These are phyloP conservation scores for Metschnikowia koreensis DNA, from an alignment of 805 yeast species.

Conservation along the genomic window DNA sequence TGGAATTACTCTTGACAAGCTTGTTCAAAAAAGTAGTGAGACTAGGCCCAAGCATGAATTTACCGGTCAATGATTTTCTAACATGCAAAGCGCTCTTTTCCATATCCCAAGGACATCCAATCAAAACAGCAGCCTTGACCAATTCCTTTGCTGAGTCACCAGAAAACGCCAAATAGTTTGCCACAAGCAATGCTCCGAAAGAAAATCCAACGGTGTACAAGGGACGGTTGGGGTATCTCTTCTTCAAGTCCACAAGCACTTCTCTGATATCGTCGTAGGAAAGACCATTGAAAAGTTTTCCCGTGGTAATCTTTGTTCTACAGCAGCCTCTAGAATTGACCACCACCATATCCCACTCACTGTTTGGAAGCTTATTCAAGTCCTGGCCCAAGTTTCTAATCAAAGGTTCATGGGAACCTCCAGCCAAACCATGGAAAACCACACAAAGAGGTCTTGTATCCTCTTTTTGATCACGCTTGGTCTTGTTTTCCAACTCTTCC, in stretches of 20 bases:
- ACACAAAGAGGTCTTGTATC: conserved; percentile 58
- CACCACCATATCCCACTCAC: conserved; percentile 62
- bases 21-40: conserved; percentile 32
- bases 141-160: conserved; percentile 31
- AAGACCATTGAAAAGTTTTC: conserved; percentile 64
- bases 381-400: conserved; percentile 56
- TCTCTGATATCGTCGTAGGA: conserved; percentile 70
- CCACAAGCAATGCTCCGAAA: conserved; percentile 71
- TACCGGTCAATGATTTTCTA: conserved; percentile 34
- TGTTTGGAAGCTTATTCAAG: conserved; percentile 22
- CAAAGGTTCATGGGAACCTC: conserved; percentile 81
- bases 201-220: conserved; percentile 73
- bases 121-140: conserved; percentile 48
- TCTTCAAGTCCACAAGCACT: conserved; percentile 49
- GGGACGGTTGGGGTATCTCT: conserved; percentile 57
- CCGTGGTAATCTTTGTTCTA: conserved; percentile 63
- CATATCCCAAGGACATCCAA: conserved; percentile 79
- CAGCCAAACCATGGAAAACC: conserved; percentile 73
- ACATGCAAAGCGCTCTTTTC: conserved; percentile 46
- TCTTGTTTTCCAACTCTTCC: conserved; percentile 39
- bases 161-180: conserved; percentile 70
- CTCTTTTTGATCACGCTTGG: conserved; percentile 17
- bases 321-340: conserved; percentile 78
- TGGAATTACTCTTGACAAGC: conserved; percentile 35
- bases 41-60: conserved; percentile 33